Base-by-base conservation (phyloP, 2,329 filamentous ascomycete genomes). In the Lachnellula cervina region DNA sequence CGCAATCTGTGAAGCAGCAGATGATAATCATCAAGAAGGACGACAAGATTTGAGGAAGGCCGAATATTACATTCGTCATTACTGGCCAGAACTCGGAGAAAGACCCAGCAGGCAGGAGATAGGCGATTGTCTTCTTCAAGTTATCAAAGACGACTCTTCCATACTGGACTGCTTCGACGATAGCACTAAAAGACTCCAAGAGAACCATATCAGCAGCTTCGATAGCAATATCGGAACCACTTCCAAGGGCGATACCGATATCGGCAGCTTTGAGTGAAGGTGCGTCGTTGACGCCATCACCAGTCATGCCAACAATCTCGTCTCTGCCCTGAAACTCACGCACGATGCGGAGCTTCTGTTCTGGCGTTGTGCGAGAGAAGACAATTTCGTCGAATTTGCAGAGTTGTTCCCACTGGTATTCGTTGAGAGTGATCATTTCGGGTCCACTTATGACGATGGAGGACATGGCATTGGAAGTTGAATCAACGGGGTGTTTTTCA, bases 311-410 rank as follows among this genome's bases (percentile, higher is more conserved):
- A 77, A 84, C 80, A 34, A 81, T 79, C 43, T 82, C 74, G 5
- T 80, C 76, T 8, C 80, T 75, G 0, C 76, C 71, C 66, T 89
- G 87, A 58, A 90, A 85, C 68, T 89, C 87, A 32, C 81, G 81
- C n/a, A 92, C 87, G 58, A 91, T 91, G 35, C 86, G 83, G 6
- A 91, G 79, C 68, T 92, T 92, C 67, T 91, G 87, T 65, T 91
- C 87, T 0, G 87, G 88, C 0, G 88, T 90, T 0, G 87, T 91
- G 13, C 87, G 78, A 0, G 88, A 84, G 67, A 91, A 90, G 13
- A 91, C 85, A 38, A 91, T 86, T 65, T 90, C 88, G 25, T 83
- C 76, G 62, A 90, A 91, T 8, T 73, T 77, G 32, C 68, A 76
- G 1, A 92, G 76, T 34, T 77, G 76, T 56, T 84, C 77, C 88